A percentile compares a stretch with the other conserved stretches of the same genome.
Conservation (phyloP, 2,329 filamentous ascomycete species). For the Pestalotiopsis fici region DNA sequence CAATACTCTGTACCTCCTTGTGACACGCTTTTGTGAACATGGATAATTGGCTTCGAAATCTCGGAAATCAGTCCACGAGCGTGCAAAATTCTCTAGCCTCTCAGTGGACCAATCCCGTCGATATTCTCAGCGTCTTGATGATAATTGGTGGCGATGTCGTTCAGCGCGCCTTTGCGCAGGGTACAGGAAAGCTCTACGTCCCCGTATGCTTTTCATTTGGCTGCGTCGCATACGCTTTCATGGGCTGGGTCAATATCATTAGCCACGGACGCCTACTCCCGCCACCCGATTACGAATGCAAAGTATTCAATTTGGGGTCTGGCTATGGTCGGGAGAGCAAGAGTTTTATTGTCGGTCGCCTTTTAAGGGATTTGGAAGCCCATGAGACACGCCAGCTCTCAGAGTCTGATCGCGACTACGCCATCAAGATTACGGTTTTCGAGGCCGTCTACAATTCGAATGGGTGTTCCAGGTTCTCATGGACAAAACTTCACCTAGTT, state of each 20-base stretch:
- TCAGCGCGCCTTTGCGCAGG: conserved; percentile 18
- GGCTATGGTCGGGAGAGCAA: conserved; percentile 16
- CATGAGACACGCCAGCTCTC: not conserved
- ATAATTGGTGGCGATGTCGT: conserved; percentile 21
- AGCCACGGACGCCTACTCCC: conserved; percentile 19
- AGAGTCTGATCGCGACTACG: too few species aligned
- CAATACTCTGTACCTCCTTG: too few species aligned
- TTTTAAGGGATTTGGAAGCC: conserved; percentile 13
- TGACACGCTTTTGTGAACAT: too few species aligned
- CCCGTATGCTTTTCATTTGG: conserved; percentile 25
- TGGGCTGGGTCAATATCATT: conserved; percentile 13
- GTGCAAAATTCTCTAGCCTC: too few species aligned
- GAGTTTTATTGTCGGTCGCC: conserved; percentile 14
- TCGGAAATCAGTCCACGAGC: too few species aligned
- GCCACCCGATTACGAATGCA: conserved; percentile 15
- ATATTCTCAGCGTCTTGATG: conserved; percentile 17
- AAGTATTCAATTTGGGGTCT: conserved; percentile 21
- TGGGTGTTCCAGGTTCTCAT: too few species aligned
- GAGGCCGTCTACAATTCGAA: too few species aligned
- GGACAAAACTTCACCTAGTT: not conserved
- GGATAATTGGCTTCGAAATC: too few species aligned
- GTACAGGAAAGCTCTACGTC: conserved; percentile 12
- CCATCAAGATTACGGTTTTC: not conserved
- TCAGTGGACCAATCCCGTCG: conserved; percentile 17
- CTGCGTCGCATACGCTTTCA: conserved; percentile 21